Evolutionary conservation across 495 filamentous ascomycete genomes (phyloP), one percentile per base, ranked within the genome.

Genomic region (Neurospora terricola): DNA sequence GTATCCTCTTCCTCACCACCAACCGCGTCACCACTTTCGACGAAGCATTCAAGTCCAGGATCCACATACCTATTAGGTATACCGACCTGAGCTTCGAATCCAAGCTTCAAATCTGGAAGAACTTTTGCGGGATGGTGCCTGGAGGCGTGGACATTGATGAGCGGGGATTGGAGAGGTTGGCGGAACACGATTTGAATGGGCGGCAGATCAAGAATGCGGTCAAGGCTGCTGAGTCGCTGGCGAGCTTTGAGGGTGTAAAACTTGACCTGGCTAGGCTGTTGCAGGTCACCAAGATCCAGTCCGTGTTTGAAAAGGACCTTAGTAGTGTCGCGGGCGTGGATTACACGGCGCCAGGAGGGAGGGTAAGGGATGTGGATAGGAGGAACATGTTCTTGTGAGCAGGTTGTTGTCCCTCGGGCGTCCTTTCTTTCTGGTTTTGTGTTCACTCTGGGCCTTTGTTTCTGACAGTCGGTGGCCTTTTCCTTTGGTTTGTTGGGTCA

Each of bases 171-270:
- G 72, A 81, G 9, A 71, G 71, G 7, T 80, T 91, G 38, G 83
- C 84, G 2, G 74, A 75, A n/a, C 76, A 83, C 72, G 79, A 84
- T 14, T 74, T 91, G 78, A 90, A 90, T 77, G 88, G 89, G 0
- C 78, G 88, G 23, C 86, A 91, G 80, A 91, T 91, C 76, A 88
- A 89, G 82, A 91, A 90, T 76, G 80, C 87, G 16, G 77, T 91
- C 71, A 89, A 89, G 81, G 87, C 84, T 4, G 87, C 87, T 5
- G 77, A 81, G 72, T 78, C 77, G 42, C 74, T 83, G 68, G 81
- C 81, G 7, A 75, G 76, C 6, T 82, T 79, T 72, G 77, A 81
- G 30, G 70, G 72, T 7, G 76, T 73, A 5, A 74, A 75, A 69
- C 68, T 83, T 0, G 78, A 80, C 42, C 72, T 79, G 36, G 71